These are phyloP conservation scores for Scutellaria baicalensis DNA, from an alignment of 257 asterid genomes.

Conservation along the genomic window DNA sequence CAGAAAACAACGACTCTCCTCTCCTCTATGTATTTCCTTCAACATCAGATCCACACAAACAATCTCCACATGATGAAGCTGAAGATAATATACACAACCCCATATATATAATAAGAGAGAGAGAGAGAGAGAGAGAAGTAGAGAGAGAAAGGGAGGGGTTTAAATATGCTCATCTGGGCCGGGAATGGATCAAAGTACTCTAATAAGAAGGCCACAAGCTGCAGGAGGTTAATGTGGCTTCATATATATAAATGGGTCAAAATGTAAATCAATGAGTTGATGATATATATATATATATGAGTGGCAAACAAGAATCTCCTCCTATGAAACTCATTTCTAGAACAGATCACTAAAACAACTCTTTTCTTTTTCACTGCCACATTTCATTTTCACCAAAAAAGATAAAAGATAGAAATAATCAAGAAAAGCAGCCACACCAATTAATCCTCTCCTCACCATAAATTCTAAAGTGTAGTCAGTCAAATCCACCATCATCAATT, in stretches of 20 bases:
- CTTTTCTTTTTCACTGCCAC: background rate
- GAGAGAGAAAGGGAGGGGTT: background rate
- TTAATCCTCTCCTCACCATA: too few species aligned
- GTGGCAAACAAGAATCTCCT: constrained; percentile 11
- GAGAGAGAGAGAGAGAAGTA: background rate
- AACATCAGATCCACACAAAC: constrained; percentile 28
- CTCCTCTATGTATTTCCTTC: background rate
- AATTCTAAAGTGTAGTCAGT: background rate
- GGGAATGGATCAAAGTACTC: background rate
- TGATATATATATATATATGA: background rate
- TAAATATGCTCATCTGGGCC: background rate
- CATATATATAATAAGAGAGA: background rate
- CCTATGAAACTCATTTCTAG: background rate
- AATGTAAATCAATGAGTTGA: background rate
- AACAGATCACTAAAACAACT: constrained; percentile 9
- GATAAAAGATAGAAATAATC: background rate
- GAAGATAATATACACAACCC: background rate
- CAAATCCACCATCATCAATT: constrained; percentile 5
- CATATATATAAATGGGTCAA: too few species aligned
- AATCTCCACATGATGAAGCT: too few species aligned
- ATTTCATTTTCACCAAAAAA: background rate
- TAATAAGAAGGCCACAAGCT: too few species aligned
- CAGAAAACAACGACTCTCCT: constrained; percentile 44
- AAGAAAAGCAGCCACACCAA: background rate
- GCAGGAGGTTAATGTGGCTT: too few species aligned